Percentiles rank a stretch among this genome's conserved stretches.
Evolutionary conservation across 192 early-diverging fungal genomes (phyloP).

Genomic region (Rhizophagus prolifer): DNA sequence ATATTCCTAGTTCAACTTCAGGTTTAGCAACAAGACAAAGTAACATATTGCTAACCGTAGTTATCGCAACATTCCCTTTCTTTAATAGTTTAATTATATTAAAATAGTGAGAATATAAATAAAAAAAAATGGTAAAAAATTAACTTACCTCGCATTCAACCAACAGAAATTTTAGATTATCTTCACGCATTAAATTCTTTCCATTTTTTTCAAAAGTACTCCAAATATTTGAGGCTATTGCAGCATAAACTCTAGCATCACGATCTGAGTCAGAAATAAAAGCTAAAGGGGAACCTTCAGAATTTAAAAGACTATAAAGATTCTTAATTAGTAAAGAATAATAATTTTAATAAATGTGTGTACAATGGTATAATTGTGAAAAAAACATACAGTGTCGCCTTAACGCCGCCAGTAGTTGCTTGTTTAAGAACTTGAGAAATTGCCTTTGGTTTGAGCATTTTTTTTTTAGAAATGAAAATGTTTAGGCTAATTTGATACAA

Average conservation of each 20-base stretch:
- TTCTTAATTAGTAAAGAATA: not conserved
- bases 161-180: slow-evolving; percentile 43
- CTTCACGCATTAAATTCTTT: slow-evolving; percentile 33
- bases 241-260: slow-evolving; percentile 55
- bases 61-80: slow-evolving; percentile 48
- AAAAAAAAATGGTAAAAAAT: not conserved
- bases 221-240: slow-evolving; percentile 63
- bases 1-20: slow-evolving; percentile 49
- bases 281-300: slow-evolving; percentile 55
- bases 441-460: slow-evolving; percentile 63
- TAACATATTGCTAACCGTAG: slow-evolving; percentile 51
- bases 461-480: slow-evolving; percentile 17
- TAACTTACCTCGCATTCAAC: slow-evolving; percentile 49
- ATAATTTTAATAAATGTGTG: too few relatives aligned
- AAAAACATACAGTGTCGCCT: slow-evolving; percentile 49
- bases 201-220: slow-evolving; percentile 49
- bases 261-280: slow-evolving; percentile 55
- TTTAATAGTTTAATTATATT: slow-evolving; percentile 19
- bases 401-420: slow-evolving; percentile 52
- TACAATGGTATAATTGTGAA: too few relatives aligned
- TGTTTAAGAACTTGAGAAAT: slow-evolving; percentile 61
- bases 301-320: slow-evolving; percentile 50
- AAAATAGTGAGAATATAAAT: not conserved
- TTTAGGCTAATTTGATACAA: too few relatives aligned
- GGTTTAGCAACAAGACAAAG: slow-evolving; percentile 53